These are phyloP conservation scores for Sarocladium brachiariae DNA, from an alignment of 2,329 filamentous ascomycete species.

Conservation along the genomic window DNA sequence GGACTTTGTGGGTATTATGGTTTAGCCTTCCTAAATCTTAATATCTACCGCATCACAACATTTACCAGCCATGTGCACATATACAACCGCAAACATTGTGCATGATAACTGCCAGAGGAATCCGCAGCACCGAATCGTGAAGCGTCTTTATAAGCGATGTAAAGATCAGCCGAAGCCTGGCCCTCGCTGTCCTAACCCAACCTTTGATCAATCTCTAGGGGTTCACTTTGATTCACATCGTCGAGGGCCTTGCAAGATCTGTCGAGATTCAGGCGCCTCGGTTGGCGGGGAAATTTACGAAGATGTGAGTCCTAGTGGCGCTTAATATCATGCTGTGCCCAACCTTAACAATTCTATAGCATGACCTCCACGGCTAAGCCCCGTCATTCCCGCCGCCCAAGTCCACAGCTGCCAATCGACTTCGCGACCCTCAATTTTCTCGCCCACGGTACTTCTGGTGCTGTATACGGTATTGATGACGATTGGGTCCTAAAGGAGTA, in stretches of 20 bases:
- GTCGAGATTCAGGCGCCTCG: not conserved
- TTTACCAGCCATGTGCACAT: not conserved
- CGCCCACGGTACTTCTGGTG: not conserved
- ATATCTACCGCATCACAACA: too few relatives aligned
- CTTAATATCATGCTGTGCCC: not conserved
- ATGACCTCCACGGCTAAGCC: not conserved
- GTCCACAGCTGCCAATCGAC: not conserved
- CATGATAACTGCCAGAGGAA: not conserved
- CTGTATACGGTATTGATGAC: constrained; percentile 9
- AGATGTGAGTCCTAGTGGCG: not conserved
- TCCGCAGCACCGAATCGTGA: not conserved
- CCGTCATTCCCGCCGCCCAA: not conserved
- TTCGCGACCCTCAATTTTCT: constrained; percentile 3
- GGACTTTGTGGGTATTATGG: too few relatives aligned
- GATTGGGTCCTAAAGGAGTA: constrained; percentile 8
- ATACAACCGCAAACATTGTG: not conserved
- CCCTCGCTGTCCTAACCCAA: not conserved
- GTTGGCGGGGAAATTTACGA: not conserved
- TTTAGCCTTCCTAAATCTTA: too few relatives aligned
- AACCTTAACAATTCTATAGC: not conserved
- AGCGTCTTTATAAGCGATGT: not conserved
- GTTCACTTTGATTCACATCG: not conserved
- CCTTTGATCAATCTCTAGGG: not conserved
- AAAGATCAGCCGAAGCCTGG: not conserved
- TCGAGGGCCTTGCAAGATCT: not conserved